Evolutionary conservation across 805 yeast species (phyloP).

Genomic region (Candida nonsorbophila): DNA sequence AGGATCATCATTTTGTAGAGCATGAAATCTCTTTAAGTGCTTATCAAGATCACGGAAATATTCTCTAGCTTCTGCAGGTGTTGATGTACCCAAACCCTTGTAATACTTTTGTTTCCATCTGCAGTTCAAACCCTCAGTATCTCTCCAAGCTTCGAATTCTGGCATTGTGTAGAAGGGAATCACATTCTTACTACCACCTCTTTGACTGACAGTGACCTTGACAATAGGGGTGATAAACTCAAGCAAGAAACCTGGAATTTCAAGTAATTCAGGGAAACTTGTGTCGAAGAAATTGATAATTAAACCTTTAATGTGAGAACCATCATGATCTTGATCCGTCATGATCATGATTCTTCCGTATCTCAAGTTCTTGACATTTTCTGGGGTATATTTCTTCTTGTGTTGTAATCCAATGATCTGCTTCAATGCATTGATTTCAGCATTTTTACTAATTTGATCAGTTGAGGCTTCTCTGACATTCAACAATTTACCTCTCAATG

Average conservation of each 20-base stretch:
- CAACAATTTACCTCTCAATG: constrained; percentile 88
- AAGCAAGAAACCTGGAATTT: constrained; percentile 84
- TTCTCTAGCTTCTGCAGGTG: constrained; percentile 75
- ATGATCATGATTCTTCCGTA: constrained; percentile 97
- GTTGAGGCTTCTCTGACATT: constrained; percentile 96
- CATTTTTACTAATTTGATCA: constrained; percentile 90
- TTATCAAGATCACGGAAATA: constrained; percentile 81
- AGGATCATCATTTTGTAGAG: constrained; percentile 73
- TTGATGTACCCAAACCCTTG: constrained; percentile 97
- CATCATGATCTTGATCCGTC: constrained; percentile 99
- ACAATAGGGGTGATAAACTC: constrained; percentile 97
- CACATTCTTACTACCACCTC: constrained; percentile 50
- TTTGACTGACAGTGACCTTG: constrained; percentile 67
- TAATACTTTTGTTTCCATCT: constrained; percentile 93
- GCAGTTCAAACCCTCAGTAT: constrained; percentile 63
- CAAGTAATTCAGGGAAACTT: constrained; percentile 88
- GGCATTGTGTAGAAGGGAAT: constrained; percentile 91
- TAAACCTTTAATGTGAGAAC: constrained; percentile 94
- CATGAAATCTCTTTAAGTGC: constrained; percentile 82
- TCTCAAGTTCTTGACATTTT: constrained; percentile 67
- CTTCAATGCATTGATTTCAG: constrained; percentile 91
- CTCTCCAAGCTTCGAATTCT: constrained; percentile 92
- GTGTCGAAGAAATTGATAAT: constrained; percentile 89
- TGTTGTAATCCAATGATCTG: constrained; percentile 95
- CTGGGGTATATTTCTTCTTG: constrained; percentile 63